A percentile compares a stretch with the other conserved stretches of the same genome.
Evolutionary conservation across 73 alveolate genomes (phyloP).

Genomic region (Paramecium octaurelia): DNA sequence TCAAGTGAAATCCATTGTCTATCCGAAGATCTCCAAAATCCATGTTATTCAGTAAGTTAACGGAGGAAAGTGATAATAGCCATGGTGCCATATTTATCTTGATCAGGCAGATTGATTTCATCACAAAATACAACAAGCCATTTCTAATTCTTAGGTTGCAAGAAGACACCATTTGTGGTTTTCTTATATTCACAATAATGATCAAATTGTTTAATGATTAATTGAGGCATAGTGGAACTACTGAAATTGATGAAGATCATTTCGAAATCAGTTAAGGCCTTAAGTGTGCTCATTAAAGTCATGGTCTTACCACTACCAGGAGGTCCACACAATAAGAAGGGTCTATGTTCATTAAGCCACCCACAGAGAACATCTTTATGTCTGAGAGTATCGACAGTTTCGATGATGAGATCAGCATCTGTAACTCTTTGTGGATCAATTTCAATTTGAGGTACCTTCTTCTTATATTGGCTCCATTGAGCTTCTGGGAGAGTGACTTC

Average conservation of each 20-base stretch:
- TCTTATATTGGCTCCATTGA: constrained; percentile 95
- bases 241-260: constrained; percentile 98
- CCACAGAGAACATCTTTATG: constrained; percentile 97
- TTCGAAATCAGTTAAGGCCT: constrained; percentile 95
- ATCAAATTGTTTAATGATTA: constrained; percentile 95
- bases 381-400: constrained; percentile 98
- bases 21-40: constrained; percentile 98
- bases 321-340: constrained; percentile 99
- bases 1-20: constrained; percentile 92
- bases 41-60: constrained; percentile 97
- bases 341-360: constrained; percentile 98
- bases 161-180: constrained; percentile 90
- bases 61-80: constrained; percentile 94
- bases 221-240: constrained; percentile 95
- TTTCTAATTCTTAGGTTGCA: constrained; percentile 94
- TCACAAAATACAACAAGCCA: constrained; percentile 99
- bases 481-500: constrained; percentile 95
- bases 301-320: constrained; percentile 99
- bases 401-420: constrained; percentile 97
- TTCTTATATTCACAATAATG: constrained; percentile 98
- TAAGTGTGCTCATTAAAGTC: constrained; percentile 99
- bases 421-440: constrained; percentile 89
- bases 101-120: constrained; percentile 98
- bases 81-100: constrained; percentile 94
- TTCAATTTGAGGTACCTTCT: constrained; percentile 95